These are phyloP conservation scores for Haematococcus sp. DNA, from an alignment of 139 green algal genomes.

Conservation along the genomic window DNA sequence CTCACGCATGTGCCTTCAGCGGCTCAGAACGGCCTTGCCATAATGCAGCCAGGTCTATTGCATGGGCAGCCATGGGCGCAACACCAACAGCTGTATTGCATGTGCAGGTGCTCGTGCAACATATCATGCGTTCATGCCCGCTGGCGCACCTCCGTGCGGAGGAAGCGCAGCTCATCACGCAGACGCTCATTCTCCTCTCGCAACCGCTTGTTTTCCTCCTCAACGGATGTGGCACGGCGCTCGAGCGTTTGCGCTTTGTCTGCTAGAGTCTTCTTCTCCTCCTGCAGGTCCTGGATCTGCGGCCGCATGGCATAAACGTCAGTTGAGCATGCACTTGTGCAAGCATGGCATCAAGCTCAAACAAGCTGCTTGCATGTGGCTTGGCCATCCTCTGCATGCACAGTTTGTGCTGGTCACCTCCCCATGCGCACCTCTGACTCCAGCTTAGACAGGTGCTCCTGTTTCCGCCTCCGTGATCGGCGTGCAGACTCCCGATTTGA, in stretches of 20 bases:
- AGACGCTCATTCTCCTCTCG: constrained; percentile 52
- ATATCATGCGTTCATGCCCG: too few relatives aligned
- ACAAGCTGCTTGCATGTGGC: constrained; percentile 14
- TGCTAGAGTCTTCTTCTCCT: constrained; percentile 12
- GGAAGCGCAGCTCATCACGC: constrained; percentile 48
- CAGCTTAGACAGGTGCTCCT: constrained; percentile 81
- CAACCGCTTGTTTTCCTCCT: constrained; percentile 46
- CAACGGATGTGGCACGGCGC: not conserved
- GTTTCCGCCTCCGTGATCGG: constrained; percentile 76
- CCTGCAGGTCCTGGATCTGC: constrained; percentile 21
- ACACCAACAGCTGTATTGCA: too few relatives aligned
- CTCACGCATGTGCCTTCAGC: too few relatives aligned
- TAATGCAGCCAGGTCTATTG: not conserved
- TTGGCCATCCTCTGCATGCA: constrained; percentile 1
- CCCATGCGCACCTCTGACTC: constrained; percentile 58
- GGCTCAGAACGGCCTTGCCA: too few relatives aligned
- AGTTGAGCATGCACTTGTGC: not conserved
- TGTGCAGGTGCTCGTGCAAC: too few relatives aligned
- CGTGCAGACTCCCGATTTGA: constrained; percentile 87
- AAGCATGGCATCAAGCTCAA: not conserved
- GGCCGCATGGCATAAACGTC: not conserved
- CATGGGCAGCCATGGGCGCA: not conserved
- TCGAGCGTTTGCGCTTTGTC: not conserved
- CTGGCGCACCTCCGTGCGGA: constrained; percentile 49
- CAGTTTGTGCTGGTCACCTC: too few relatives aligned